Conservation (phyloP, 495 filamentous ascomycete species). For the Penicillium alfredii region DNA sequence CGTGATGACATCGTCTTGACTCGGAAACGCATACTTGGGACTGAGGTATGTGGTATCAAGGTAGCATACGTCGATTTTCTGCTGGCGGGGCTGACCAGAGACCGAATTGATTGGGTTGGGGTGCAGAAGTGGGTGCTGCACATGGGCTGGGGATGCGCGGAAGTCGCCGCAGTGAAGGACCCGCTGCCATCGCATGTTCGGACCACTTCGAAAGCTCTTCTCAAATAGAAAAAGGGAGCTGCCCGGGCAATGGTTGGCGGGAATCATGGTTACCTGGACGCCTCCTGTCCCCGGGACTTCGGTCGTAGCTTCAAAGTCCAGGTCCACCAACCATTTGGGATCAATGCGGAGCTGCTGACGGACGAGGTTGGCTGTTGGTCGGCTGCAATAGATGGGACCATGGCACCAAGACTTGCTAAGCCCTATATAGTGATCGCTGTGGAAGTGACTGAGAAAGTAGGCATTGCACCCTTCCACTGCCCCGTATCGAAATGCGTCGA, state of each 20-base stretch:
- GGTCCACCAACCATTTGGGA: conserved; percentile 73
- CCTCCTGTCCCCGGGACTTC: conserved; percentile 76
- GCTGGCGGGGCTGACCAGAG: conserved; percentile 65
- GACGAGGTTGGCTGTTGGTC: conserved; percentile 84
- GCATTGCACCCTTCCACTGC: conserved; percentile 86
- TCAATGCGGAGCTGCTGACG: conserved; percentile 79
- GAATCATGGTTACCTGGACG: conserved; percentile 87
- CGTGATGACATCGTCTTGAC: conserved; percentile 74
- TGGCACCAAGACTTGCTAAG: conserved; percentile 84
- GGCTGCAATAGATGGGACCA: conserved; percentile 94
- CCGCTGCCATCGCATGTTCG: conserved; percentile 57
- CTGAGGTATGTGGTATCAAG: conserved; percentile 96
- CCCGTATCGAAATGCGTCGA: conserved; percentile 95
- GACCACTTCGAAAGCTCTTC: conserved; percentile 57
- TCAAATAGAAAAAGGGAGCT: conserved; percentile 93
- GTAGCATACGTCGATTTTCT: conserved; percentile 91
- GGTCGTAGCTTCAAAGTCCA: conserved; percentile 77
- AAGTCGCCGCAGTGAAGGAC: conserved; percentile 97
- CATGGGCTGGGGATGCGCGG: conserved; percentile 78
- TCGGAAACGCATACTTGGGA: conserved; percentile 91
- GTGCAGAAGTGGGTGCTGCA: conserved; percentile 72
- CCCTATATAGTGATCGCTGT: conserved; percentile 95
- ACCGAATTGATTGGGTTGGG: conserved; percentile 64
- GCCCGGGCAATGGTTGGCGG: conserved; percentile 94
- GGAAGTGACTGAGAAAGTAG: conserved; percentile 97